Evolutionary conservation across 2,329 filamentous ascomycete genomes (phyloP).

Genomic region (Pseudocercospora cruenta): DNA sequence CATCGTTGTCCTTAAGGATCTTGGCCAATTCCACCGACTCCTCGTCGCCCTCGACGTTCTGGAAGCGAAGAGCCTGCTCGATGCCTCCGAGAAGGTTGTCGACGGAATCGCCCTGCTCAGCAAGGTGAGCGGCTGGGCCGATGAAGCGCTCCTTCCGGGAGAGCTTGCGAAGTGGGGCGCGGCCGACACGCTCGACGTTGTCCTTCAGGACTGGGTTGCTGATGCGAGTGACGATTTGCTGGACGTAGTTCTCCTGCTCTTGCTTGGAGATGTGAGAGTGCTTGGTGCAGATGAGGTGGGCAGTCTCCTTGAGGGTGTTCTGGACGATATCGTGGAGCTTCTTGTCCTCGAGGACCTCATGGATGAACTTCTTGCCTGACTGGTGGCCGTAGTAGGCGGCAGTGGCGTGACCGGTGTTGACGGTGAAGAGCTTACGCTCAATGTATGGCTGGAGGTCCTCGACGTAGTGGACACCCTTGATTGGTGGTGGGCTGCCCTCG

Average conservation of each 20-base stretch:
- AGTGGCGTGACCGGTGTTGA: conserved; percentile 97
- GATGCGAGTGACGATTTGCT: conserved; percentile 90
- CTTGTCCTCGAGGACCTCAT: conserved; percentile 81
- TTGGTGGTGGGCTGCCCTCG: conserved; percentile 67
- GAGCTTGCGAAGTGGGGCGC: conserved; percentile 91
- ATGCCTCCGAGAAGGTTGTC: conserved; percentile 77
- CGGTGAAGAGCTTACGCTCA: conserved; percentile 98
- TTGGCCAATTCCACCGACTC: conserved; percentile 85
- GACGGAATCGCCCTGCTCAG: conserved; percentile 75
- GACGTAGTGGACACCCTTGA: conserved; percentile 91
- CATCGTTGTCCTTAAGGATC: conserved; percentile 74
- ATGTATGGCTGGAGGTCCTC: conserved; percentile 91
- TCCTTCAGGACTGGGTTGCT: conserved; percentile 93
- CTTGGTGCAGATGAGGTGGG: conserved; percentile 81
- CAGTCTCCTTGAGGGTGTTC: conserved; percentile 81
- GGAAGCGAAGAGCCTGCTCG: conserved; percentile 93
- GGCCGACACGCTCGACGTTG: conserved; percentile 90
- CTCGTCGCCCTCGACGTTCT: conserved; percentile 88
- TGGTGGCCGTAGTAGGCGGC: conserved; percentile 94
- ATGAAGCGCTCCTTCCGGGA: conserved; percentile 95
- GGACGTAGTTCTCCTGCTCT: conserved; percentile 83
- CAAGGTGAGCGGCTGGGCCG: conserved; percentile 85
- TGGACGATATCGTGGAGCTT: conserved; percentile 80
- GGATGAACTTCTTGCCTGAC: conserved; percentile 81
- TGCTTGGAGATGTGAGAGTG: conserved; percentile 69